Base-by-base conservation (phyloP, 2,329 filamentous ascomycete species). In the Capronia coronata region DNA sequence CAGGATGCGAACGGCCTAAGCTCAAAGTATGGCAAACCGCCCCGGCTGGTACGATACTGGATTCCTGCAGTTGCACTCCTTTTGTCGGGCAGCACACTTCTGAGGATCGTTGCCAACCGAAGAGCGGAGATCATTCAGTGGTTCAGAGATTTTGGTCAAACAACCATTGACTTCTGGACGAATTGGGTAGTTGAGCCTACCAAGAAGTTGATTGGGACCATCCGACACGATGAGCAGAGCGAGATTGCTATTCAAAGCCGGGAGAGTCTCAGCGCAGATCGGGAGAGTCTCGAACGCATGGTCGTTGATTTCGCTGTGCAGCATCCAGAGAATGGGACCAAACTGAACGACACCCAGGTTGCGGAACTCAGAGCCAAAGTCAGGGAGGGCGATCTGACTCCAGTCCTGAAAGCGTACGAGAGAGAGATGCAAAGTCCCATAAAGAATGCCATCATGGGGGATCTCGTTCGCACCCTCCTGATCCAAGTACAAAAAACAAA, bases 401-500 rank as follows among this genome's bases (percentile, higher is more conserved):
- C 91, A 0, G 87, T 98, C 0, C 75, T 98, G 16, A 85, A 78
- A 59, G 93, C 91, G 0, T 98, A 94, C 65, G 93, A 98, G 65
- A 83, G 85, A 63, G 91, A 96, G 59, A 74, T 98, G 35, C 79
- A 85, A 45, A 84, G 75, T 40, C 93, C 93, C 1, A 82, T 98
- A 53, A 75, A 83, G 47, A 90, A 91, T 6, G 87, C 90, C 0
- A 69, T 98, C 14, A 79, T 82, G 23, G 93, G 93, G 9, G 91
- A 97, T 61, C 76, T 98, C 22, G 79, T 97, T 29, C 83, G 91
- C 44, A 89, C 91, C 3, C 79, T 98, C 22, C 75, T 98, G 38
- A 97, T 98, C 48, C 93, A 98, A 65, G 84, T 98, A 30, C 93
- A 98, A 64, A 98, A 98, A 75, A 97, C 93, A 18, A 98, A 98